Evolutionary conservation across 257 asterid species (phyloP), one percentile per base, ranked within the genome.

Genomic region (Nicotiana noctiflora): DNA sequence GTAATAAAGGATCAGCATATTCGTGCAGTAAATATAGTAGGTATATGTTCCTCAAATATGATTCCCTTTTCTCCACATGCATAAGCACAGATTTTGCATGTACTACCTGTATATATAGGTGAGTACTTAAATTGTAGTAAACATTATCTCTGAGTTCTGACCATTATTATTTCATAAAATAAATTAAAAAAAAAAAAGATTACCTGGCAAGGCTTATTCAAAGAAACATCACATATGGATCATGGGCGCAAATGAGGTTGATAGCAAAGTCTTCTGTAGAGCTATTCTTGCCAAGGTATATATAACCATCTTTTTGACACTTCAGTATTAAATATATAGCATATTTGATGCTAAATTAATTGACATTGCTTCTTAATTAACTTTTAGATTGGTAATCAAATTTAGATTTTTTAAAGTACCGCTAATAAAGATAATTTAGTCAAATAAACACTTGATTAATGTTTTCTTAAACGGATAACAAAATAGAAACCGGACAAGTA

Each of bases 251-350:
- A 88, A 75, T 76, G 95, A 95, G 53, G n/a, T n/a, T n/a, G n/a
- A n/a, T n/a, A n/a, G n/a, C n/a, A n/a, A n/a, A n/a, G n/a, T n/a
- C n/a, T n/a, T 95, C 84, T 84, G 96, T 8, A 89, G 99, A 84
- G 90, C 98, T 5, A 91, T 95, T 82, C 92, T 95, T 52, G 99
- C 99, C 40, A 91, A 93, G 97, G 99, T 95, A 82, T 40, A 40
- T 40, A 40, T 11, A 40, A 7, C 46, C 10, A 37, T 37, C 10
- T 37, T 7, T 37, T 37, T 37, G 46, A 37, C 46, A 1, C 46
- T 2, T 37, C 46, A 37, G 2, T 37, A 7, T 37, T 37, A 0
- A 29, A 37, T 37, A 37, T 37, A 37, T 37, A 37, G 46, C 46
- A 37, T 7, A 37, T 37, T 8, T 40, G 49, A 40, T 40, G 11